Base-by-base conservation (phyloP, 139 green algal species). In the Nannochloris sp. region DNA sequence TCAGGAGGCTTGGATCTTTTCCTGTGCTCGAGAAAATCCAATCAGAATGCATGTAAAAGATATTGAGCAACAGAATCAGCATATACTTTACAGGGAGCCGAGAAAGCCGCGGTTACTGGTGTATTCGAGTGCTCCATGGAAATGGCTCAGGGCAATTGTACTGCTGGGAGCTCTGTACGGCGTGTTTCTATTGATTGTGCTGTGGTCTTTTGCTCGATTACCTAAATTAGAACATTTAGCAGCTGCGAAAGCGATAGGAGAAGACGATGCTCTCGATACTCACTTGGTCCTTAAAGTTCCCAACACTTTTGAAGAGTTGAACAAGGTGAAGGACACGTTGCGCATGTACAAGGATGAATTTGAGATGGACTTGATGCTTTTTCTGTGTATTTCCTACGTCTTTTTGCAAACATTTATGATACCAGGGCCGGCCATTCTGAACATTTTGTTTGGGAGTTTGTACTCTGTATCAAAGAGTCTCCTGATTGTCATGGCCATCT, bases 331-430 rank as follows among this genome's bases (percentile, higher is more conserved):
- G 48, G 21, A 37, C 12, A 70, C 71, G 14, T 64, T 78, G 61
- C 56, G 68, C 44, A 56, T 77, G 55, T 73, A 81, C 23, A 68
- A 53, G n/a, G 36, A 72, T 23, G 48, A 75, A 24, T 64, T 74
- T 69, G 24, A 48, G 66, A 25, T 60, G 27, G 60, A 78, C 64
- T 57, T 72, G 50, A 21, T 64, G 57, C 25, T 66, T 49, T 21
- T 77, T 60, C 12, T 80, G 58, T 36, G 72, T 62, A 57, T 68
- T 59, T 49, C 73, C 51, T 72, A 86, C 50, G 24, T 83, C 9
- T 81, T 86, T 54, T 73, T 85, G 36, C 48, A 76, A 61, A 40
- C 63, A 6, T 72, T 76, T 57, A 72, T 76, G 70, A 71, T 72
- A 4, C 70, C 70, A 8, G 70, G 70, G 15, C 43, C 57, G 14